A percentile compares a stretch with the other conserved stretches of the same genome.
phyloP scores from a whole-genome alignment of 1,284 basidiomycete genomes.

The Stygiomarasmius scandens region DNA sequence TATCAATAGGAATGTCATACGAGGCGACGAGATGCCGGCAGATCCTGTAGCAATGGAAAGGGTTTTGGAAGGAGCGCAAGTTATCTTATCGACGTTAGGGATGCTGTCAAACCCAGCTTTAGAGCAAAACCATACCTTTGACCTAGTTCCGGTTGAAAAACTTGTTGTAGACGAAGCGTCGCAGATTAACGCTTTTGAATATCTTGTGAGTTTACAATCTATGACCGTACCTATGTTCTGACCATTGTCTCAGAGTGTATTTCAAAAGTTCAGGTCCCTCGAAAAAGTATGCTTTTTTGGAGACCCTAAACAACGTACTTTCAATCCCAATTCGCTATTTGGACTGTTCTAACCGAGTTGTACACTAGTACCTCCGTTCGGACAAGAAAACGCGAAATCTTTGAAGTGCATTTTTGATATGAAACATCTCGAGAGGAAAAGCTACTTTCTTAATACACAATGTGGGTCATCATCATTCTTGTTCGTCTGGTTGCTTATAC shows the following conservation, averaged over 20 bases:
- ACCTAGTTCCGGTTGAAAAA: slow-evolving; percentile 38
- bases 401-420: slow-evolving; percentile 52
- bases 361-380: slow-evolving; percentile 49
- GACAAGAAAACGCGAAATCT: slow-evolving; percentile 39
- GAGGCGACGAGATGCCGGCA: slow-evolving; percentile 36
- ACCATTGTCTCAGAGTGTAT: slow-evolving; percentile 27
- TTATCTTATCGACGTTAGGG: slow-evolving; percentile 45
- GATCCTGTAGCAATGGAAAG: slow-evolving; percentile 21
- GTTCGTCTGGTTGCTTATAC: not conserved
- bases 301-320: slow-evolving; percentile 49
- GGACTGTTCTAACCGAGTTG: not conserved
- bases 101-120: slow-evolving; percentile 45
- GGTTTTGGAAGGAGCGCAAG: slow-evolving; percentile 27
- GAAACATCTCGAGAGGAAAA: slow-evolving; percentile 30
- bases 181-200: slow-evolving; percentile 49
- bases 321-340: not conserved
- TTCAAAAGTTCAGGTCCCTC: slow-evolving; percentile 34
- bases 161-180: slow-evolving; percentile 53
- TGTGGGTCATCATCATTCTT: slow-evolving; percentile 30
- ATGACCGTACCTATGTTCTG: not conserved
- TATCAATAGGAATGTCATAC: slow-evolving; percentile 36
- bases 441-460: slow-evolving; percentile 46
- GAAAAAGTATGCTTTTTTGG: slow-evolving; percentile 47
- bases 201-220: slow-evolving; percentile 34
- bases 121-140: slow-evolving; percentile 31